phyloP scores from a whole-genome alignment of 129 eudicot species.

The Flaveria robusta region DNA sequence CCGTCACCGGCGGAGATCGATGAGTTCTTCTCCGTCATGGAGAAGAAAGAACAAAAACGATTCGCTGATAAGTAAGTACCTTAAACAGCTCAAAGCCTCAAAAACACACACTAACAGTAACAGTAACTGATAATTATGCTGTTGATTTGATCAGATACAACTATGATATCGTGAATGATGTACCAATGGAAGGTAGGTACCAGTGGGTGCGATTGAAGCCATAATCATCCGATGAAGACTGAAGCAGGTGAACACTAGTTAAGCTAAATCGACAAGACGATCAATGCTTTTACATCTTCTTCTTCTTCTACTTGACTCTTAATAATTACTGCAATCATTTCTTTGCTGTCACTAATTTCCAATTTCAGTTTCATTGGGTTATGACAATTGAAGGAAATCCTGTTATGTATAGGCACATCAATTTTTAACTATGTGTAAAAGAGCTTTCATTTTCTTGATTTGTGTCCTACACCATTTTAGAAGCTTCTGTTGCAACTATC shows the following conservation, averaged over 20 bases:
- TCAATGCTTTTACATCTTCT: background rate
- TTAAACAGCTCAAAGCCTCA: background rate
- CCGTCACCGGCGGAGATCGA: constrained; percentile 66
- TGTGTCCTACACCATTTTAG: constrained; percentile 36
- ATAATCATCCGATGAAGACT: constrained; percentile 22
- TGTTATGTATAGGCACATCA: constrained; percentile 50
- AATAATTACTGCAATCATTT: constrained; percentile 29
- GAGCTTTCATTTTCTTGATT: constrained; percentile 33
- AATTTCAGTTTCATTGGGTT: background rate
- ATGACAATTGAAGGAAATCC: constrained; percentile 23
- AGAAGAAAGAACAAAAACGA: constrained; percentile 60
- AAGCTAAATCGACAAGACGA: constrained; percentile 2
- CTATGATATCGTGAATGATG: constrained; percentile 73
- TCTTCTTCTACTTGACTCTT: background rate
- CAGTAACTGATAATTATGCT: constrained; percentile 11
- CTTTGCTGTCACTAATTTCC: constrained; percentile 28
- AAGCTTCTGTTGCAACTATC: constrained; percentile 55
- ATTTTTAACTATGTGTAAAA: constrained; percentile 48
- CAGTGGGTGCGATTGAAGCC: constrained; percentile 75
- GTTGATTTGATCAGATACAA: constrained; percentile 58
- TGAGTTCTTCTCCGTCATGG: constrained; percentile 66
- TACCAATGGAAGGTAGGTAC: constrained; percentile 76
- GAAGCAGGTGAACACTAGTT: background rate
- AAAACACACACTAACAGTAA: background rate
- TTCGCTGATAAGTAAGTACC: constrained; percentile 68